phyloP scores from a whole-genome alignment of 2,329 filamentous ascomycete genomes.

The Fusarium protoensiforme region DNA sequence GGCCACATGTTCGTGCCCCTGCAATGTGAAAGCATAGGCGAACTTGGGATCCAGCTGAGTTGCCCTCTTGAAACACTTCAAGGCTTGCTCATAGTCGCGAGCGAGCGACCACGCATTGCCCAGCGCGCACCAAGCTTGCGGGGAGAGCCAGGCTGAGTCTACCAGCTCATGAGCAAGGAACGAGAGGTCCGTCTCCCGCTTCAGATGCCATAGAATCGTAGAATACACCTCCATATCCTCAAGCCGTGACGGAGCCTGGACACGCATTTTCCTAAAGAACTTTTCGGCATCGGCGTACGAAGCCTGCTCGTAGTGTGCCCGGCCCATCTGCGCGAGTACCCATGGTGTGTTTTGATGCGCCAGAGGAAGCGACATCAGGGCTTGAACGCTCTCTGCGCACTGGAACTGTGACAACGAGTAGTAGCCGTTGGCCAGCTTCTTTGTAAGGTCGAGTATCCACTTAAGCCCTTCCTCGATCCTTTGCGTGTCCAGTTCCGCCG shows the following conservation, averaged over 20 bases:
- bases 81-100: conserved; percentile 91
- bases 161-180: conserved; percentile 92
- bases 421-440: conserved; percentile 84
- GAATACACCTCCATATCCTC: conserved; percentile 99
- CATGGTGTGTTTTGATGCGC: conserved; percentile 90
- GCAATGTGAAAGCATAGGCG: conserved; percentile 94
- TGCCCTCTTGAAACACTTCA: conserved; percentile 93
- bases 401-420: conserved; percentile 82
- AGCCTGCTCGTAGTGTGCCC: conserved; percentile 90
- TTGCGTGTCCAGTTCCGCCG: conserved; percentile 62
- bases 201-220: conserved; percentile 98
- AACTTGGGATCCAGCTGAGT: conserved; percentile 91
- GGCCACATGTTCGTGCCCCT: conserved; percentile 93
- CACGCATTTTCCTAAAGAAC: conserved; percentile 82
- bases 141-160: conserved; percentile 87
- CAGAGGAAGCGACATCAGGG: conserved; percentile 76
- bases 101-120: conserved; percentile 95
- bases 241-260: conserved; percentile 82
- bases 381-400: conserved; percentile 79
- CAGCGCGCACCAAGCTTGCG: conserved; percentile 94
- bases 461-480: conserved; percentile 81
- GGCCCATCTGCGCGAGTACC: conserved; percentile 91
- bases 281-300: conserved; percentile 88
- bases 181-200: conserved; percentile 89
- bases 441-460: conserved; percentile 82